Base-by-base conservation (phyloP, 495 filamentous ascomycete species). In the Penicillium paradoxum region DNA sequence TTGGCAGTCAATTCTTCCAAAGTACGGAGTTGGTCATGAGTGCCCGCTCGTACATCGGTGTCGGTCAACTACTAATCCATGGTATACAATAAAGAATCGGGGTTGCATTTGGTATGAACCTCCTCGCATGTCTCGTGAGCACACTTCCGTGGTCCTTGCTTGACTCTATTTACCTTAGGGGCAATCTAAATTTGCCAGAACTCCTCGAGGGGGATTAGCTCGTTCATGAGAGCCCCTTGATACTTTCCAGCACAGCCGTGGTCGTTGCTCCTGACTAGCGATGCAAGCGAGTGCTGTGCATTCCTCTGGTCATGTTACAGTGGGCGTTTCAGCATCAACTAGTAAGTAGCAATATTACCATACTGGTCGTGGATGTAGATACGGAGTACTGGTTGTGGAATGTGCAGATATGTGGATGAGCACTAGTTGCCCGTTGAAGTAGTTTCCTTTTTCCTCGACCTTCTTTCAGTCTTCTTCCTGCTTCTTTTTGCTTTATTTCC, bases 71-170 rank as follows among this genome's bases (percentile, higher is more conserved):
- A 8, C 10, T 27, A 50, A 6, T 22, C 18, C n/a, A 37, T 49
- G 25, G n/a, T 24, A 36, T 24, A 17, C 25, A 42, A 21, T 24
- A 36, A 14, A 32, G 29, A 32, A 11, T 8, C 29, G 9, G 4
- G 4, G 34, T 25, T 15, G 24, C 22, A 8, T 18, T 38, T 15
- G 38, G 30, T 22, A 25, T 11, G 29, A 40, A 51, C 55, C 63
- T 65, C 68, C 62, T 72, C 63, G 63, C 63, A 60, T 61, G 57
- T 69, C 52, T 57, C 56, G 57, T 30, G 51, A 54, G 53, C 57
- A 44, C 44, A 54, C 56, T 51, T 51, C 55, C 49, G 41, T 30
- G 49, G 56, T 70, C 71, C 71, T 74, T 74, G 70, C 70, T 71
- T 74, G 57, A 53, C 64, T 65, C 63, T 70, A 69, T 63, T 67